Evolutionary conservation across 495 filamentous ascomycete genomes (phyloP).

Genomic region (Aspergillus diversus): DNA sequence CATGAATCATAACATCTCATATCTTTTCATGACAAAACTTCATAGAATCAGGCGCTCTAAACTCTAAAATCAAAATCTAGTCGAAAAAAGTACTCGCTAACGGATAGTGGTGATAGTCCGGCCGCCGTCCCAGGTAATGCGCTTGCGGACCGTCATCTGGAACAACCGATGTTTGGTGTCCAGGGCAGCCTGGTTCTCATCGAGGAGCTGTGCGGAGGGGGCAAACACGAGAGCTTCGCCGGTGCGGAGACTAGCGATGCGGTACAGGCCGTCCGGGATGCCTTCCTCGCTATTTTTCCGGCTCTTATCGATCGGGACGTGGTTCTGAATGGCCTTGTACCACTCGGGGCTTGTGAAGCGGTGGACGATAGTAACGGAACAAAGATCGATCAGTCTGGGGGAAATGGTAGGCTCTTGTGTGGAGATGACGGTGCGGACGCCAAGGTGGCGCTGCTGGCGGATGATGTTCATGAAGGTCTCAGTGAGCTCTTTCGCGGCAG

Average conservation of each 20-base stretch:
- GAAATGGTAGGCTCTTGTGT: slow-evolving; percentile 83
- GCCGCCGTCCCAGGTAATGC: slow-evolving; percentile 35
- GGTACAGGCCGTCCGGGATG: slow-evolving; percentile 48
- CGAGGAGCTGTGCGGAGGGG: slow-evolving; percentile 58
- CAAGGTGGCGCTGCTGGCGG: slow-evolving; percentile 74
- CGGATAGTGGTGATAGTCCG: slow-evolving; percentile 30
- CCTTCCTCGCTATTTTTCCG: slow-evolving; percentile 20
- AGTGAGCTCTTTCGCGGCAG: slow-evolving; percentile 56
- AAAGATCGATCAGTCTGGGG: slow-evolving; percentile 68
- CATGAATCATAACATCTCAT: background rate
- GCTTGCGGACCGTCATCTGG: slow-evolving; percentile 29
- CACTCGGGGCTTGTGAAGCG: slow-evolving; percentile 74
- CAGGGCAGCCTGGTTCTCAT: slow-evolving; percentile 13
- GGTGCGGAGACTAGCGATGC: slow-evolving; percentile 57
- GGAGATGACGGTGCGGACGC: slow-evolving; percentile 66
- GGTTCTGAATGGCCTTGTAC: slow-evolving; percentile 56
- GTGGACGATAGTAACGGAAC: slow-evolving; percentile 75
- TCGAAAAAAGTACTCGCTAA: no score
- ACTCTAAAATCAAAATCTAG: no score
- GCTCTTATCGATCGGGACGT: slow-evolving; percentile 47
- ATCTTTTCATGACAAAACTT: background rate
- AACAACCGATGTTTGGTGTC: slow-evolving; percentile 27
- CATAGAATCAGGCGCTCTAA: no score
- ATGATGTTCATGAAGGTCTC: slow-evolving; percentile 66
- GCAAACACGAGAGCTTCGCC: slow-evolving; percentile 72